Evolutionary conservation across 768 basidiomycete species (phyloP).

Genomic region (Boletus patriciae): DNA sequence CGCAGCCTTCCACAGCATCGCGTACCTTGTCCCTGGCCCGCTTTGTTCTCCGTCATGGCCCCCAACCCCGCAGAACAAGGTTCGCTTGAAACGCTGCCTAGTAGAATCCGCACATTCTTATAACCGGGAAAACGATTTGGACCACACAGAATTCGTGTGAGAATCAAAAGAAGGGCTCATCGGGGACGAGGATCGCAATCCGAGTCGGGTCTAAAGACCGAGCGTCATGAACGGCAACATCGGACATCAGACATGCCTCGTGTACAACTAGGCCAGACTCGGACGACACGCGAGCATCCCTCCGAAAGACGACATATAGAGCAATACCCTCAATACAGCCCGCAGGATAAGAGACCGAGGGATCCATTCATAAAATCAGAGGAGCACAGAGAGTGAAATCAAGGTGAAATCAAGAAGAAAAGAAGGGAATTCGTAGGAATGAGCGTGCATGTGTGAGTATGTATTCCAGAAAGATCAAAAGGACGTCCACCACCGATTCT

Average conservation of each 20-base stretch:
- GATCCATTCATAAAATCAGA: constrained; percentile 16
- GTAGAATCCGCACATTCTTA: constrained; percentile 6
- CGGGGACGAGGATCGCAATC: constrained; percentile 5
- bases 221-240: neutral
- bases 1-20: constrained; percentile 7
- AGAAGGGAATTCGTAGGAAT: constrained; percentile 18
- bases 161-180: neutral
- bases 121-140: constrained; percentile 12
- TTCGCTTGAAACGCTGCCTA: neutral
- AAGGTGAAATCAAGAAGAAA: constrained; percentile 2
- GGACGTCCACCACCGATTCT: constrained; percentile 14
- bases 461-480: constrained; percentile 27
- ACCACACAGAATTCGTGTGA: constrained; percentile 13
- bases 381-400: neutral
- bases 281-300: constrained; percentile 5
- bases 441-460: constrained; percentile 31
- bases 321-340: neutral
- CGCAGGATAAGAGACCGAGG: constrained; percentile 4
- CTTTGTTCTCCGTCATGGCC: constrained; percentile 1
- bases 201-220: neutral
- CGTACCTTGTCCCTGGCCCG: constrained; percentile 6
- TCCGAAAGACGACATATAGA: neutral
- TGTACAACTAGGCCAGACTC: neutral
- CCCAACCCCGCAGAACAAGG: constrained; percentile 5
- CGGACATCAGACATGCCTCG: neutral